Evolutionary conservation across 2,329 filamentous ascomycete genomes (phyloP).

Genomic region (Diaporthe sp.): DNA sequence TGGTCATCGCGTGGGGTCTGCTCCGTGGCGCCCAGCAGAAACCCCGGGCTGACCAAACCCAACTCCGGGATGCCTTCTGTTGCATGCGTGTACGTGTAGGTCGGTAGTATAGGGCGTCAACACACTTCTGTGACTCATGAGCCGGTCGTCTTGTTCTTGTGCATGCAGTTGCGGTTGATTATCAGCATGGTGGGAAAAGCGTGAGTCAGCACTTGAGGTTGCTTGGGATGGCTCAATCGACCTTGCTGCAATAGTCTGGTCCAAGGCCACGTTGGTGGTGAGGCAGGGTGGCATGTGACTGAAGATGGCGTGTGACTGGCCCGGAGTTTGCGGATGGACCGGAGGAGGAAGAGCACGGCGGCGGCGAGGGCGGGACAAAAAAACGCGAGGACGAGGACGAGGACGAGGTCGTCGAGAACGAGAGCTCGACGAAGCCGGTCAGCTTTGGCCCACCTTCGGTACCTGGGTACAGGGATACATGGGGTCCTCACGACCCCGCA

Average conservation of each 20-base stretch:
- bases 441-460: neutral
- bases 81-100: neutral
- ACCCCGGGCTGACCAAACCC: slow-evolving; percentile 9
- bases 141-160: neutral
- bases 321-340: slow-evolving; percentile 25
- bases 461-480: slow-evolving; percentile 1
- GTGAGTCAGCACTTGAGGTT: slow-evolving; percentile 26
- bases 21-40: slow-evolving; percentile 15
- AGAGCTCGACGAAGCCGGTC: neutral
- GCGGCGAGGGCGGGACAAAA: slow-evolving; percentile 20
- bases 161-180: neutral
- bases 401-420: neutral
- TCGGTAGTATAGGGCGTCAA: neutral
- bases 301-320: neutral
- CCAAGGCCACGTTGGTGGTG: neutral
- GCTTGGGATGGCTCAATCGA: neutral
- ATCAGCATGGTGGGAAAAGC: slow-evolving; percentile 5
- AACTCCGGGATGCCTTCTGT: slow-evolving; percentile 2
- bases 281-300: slow-evolving; percentile 2
- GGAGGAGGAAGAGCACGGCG: slow-evolving; percentile 16
- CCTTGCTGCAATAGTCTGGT: neutral
- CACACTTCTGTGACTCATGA: slow-evolving; percentile 1
- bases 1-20: slow-evolving; percentile 1
- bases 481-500: slow-evolving; percentile 9
- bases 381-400: neutral